Percentiles rank a stretch among this genome's conserved stretches.
Conservation (phyloP, 2,329 filamentous ascomycete species). For the Monilinia vaccinii-corymbosi region DNA sequence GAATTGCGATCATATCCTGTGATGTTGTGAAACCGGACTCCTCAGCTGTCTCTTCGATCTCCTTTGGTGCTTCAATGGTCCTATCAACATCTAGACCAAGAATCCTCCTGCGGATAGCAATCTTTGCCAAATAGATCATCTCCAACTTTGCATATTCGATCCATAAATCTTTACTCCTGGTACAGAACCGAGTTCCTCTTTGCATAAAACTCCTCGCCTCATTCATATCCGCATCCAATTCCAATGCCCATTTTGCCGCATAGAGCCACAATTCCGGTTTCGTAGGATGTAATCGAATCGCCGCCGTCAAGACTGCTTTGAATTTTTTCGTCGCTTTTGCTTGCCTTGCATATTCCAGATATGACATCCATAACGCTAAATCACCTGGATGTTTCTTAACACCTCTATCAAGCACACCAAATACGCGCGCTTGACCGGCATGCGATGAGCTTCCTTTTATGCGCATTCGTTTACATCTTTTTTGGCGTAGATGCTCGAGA, state of each 20-base stretch:
- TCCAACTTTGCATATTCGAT: constrained; percentile 84
- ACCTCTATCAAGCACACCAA: constrained; percentile 81
- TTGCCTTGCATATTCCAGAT: constrained; percentile 70
- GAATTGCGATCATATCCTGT: constrained; percentile 49
- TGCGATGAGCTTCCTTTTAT: constrained; percentile 59
- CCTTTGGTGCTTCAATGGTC: constrained; percentile 34
- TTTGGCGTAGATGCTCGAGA: constrained; percentile 67
- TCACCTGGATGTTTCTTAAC: constrained; percentile 78
- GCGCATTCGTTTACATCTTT: constrained; percentile 72
- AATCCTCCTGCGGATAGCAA: constrained; percentile 63
- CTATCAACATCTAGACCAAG: constrained; percentile 49
- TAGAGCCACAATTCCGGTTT: constrained; percentile 78
- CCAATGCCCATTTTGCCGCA: constrained; percentile 69
- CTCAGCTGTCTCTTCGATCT: constrained; percentile 39
- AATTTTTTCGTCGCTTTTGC: constrained; percentile 58
- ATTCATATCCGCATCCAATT: constrained; percentile 77
- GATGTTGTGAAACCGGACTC: constrained; percentile 22
- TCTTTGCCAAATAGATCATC: constrained; percentile 81
- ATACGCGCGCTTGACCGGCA: constrained; percentile 71
- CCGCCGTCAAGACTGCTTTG: constrained; percentile 54
- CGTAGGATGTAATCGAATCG: constrained; percentile 76
- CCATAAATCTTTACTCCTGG: constrained; percentile 65
- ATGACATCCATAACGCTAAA: constrained; percentile 77
- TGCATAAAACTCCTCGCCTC: constrained; percentile 80
- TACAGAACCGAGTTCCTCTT: constrained; percentile 84